Evolutionary conservation across 2,329 filamentous ascomycete species (phyloP).

Genomic region (Colletotrichum sp.): DNA sequence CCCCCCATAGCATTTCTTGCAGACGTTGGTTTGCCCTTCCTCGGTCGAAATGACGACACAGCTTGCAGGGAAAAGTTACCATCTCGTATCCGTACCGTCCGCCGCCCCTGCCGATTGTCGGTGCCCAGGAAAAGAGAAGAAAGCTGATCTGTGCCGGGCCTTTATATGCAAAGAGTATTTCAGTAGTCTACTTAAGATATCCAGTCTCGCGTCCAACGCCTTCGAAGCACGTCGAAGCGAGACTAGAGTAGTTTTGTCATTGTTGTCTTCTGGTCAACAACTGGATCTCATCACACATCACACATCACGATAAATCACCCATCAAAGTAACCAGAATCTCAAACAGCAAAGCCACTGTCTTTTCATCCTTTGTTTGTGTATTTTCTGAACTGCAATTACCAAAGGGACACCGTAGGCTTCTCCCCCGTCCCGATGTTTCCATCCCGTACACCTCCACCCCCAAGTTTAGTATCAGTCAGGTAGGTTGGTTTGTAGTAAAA

Average conservation of each 20-base stretch:
- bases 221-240: rapidly evolving
- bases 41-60: not conserved
- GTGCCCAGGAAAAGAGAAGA: not conserved
- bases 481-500: not conserved
- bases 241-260: no score
- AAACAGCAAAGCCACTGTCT: not conserved
- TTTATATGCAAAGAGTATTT: not conserved
- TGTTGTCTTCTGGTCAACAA: not conserved
- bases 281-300: not conserved
- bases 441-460: not conserved
- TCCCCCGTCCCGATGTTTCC: not conserved
- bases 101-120: not conserved
- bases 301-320: no score
- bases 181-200: rapidly evolving
- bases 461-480: not conserved
- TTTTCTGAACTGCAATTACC: conserved; percentile 21
- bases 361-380: conserved; percentile 21
- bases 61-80: not conserved
- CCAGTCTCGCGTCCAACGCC: not conserved
- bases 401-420: not conserved
- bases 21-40: not conserved
- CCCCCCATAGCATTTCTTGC: rapidly evolving
- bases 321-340: not conserved
- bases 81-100: not conserved
- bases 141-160: rapidly evolving